Base-by-base conservation (phyloP, 1,284 basidiomycete species). In the Ceratobasidium sp. region DNA sequence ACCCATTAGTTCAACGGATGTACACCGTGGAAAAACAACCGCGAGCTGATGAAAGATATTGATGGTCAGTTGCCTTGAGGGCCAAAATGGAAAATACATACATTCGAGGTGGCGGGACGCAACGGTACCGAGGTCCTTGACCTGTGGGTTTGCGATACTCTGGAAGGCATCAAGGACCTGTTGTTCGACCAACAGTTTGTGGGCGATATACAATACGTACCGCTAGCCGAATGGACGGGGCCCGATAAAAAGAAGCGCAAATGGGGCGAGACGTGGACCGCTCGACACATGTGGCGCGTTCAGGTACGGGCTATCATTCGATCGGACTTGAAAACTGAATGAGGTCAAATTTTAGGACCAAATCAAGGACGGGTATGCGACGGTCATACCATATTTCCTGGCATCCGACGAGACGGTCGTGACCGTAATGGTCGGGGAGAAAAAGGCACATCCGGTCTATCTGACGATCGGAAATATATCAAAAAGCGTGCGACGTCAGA, bases 381-480 rank as follows among this genome's bases (percentile, higher is more conserved):
- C n/a, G n/a, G n/a, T n/a, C n/a, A n/a, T n/a, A n/a, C n/a, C n/a
- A n/a, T n/a, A n/a, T n/a, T n/a, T n/a, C n/a, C n/a, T n/a, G n/a
- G n/a, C n/a, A n/a, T 69, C 67, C 7, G 71, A 73, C 42, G 54
- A 71, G 35, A 73, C 71, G 13, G 27, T 57, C 22, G 55, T 73
- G 0, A 69, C 69, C 0, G 45, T 35, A 12, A 64, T 71, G 29
- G 52, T 53, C 29, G 57, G 72, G 2, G 54, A 68, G 17, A 72
- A 70, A 20, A 53, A 50, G 32, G 70, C 70, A 1, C 69, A 72
- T 42, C 69, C 71, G 0, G 69, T 73, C 1, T 73, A 73, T 38
- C 6, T 73, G 0, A 65, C 71, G 1, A 52, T 72, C 17, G 69
- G 62, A 8, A 73, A 73, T 43, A 57, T 72, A 8, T 25, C 55